phyloP scores from a whole-genome alignment of 129 eudicot species.

The Artemisia annua region DNA sequence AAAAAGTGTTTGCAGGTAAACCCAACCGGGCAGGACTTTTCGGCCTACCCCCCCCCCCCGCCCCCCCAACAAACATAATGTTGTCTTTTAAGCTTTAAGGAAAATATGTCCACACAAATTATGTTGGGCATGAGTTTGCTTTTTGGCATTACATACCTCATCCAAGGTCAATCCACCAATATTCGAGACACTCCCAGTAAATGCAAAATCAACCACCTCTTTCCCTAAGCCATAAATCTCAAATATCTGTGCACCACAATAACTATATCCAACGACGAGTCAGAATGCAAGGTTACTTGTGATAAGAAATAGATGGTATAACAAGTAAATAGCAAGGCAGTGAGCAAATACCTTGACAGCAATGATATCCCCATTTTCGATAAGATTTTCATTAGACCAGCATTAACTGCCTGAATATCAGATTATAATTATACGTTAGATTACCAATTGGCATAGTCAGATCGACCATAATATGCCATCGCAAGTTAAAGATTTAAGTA shows the following conservation, averaged over 20 bases:
- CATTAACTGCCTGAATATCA: slow-evolving; percentile 68
- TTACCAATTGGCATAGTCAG: slow-evolving; percentile 4
- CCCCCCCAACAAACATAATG: too few relatives aligned
- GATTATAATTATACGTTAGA: slow-evolving; percentile 4
- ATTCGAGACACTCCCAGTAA: slow-evolving; percentile 84
- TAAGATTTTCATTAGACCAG: slow-evolving; percentile 90
- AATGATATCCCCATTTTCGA: slow-evolving; percentile 98
- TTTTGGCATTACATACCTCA: slow-evolving; percentile 59
- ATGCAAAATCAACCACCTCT: slow-evolving; percentile 79
- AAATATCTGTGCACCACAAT: slow-evolving; percentile 99
- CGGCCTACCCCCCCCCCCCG: background rate
- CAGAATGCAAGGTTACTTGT: background rate
- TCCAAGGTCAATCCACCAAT: slow-evolving; percentile 96
- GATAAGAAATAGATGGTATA: slow-evolving; percentile 2
- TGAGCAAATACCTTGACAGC: slow-evolving; percentile 77
- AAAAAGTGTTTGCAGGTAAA: slow-evolving; percentile 8
- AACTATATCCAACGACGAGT: slow-evolving; percentile 54
- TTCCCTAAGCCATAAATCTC: slow-evolving; percentile 94
- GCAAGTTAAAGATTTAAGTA: background rate
- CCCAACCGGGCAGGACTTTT: background rate
- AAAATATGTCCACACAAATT: background rate
- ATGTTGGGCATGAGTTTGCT: slow-evolving; percentile 4
- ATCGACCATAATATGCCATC: background rate
- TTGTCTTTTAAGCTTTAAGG: background rate
- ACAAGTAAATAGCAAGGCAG: slow-evolving; percentile 21